Evolutionary conservation across 2,329 filamentous ascomycete species (phyloP).

Genomic region (Colletotrichum sp.): DNA sequence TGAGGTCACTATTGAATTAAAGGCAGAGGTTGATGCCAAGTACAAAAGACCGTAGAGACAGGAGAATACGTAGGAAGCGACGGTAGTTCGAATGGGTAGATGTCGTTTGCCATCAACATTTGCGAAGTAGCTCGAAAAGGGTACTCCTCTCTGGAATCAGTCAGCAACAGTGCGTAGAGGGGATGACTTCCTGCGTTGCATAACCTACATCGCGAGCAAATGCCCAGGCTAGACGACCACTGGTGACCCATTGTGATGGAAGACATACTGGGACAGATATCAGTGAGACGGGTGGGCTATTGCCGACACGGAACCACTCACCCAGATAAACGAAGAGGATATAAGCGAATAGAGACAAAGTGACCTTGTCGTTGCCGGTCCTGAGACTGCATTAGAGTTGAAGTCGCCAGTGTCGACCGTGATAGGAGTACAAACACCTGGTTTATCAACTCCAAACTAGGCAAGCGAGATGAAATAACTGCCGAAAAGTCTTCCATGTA

Average conservation of each 20-base stretch:
- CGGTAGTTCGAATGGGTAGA: conserved; percentile 32
- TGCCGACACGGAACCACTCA: neutral
- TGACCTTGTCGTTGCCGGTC: neutral
- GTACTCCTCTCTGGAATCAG: conserved; percentile 23
- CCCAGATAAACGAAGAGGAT: neutral
- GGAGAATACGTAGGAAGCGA: conserved; percentile 28
- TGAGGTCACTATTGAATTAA: conserved; percentile 36
- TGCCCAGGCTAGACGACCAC: conserved; percentile 35
- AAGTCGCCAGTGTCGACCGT: conserved; percentile 17
- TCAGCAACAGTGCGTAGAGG: neutral
- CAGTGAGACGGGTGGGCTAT: neutral
- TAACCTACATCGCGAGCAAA: conserved; percentile 34
- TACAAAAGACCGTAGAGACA: conserved; percentile 36
- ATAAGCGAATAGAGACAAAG: neutral
- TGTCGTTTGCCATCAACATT: conserved; percentile 23
- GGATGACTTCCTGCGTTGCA: neutral
- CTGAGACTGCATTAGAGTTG: neutral
- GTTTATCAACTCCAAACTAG: neutral
- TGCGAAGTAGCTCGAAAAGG: conserved; percentile 28
- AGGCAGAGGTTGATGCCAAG: conserved; percentile 32
- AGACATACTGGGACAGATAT: conserved; percentile 23
- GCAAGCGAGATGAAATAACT: conserved; percentile 27
- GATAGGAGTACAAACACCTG: neutral
- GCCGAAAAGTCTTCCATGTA: conserved; percentile 24
- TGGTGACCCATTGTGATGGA: conserved; percentile 33